Evolutionary conservation across 2,329 filamentous ascomycete genomes (phyloP).

Genomic region (Diplodia intermedia): DNA sequence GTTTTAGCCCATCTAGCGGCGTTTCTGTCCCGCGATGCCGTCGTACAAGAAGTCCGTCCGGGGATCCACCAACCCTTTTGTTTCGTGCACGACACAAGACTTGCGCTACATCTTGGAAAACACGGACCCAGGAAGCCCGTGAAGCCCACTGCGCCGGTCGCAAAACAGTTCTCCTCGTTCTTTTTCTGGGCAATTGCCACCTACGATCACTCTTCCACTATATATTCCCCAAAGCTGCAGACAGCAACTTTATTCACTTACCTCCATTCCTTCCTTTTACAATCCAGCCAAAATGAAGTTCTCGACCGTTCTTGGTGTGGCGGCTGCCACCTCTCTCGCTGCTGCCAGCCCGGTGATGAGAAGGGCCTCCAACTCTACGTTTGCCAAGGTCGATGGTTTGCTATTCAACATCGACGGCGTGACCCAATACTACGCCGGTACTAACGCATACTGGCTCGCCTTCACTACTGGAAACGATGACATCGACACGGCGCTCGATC

Average conservation of each 20-base stretch:
- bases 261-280: not conserved
- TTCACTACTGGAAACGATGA: constrained; percentile 62
- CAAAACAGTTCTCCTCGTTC: not conserved
- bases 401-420: constrained; percentile 48
- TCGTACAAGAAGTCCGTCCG: constrained; percentile 9
- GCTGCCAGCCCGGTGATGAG: constrained; percentile 28
- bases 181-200: not conserved
- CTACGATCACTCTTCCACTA: constrained; percentile 6
- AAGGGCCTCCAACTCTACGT: constrained; percentile 36
- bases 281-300: constrained; percentile 38
- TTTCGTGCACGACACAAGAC: constrained; percentile 2
- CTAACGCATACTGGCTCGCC: constrained; percentile 64
- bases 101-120: constrained; percentile 20
- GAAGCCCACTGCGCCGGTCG: constrained; percentile 5
- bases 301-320: constrained; percentile 36
- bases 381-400: constrained; percentile 41
- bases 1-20: constrained; percentile 17
- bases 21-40: constrained; percentile 22
- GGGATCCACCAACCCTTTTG: constrained; percentile 16
- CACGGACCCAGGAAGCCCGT: constrained; percentile 22
- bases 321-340: constrained; percentile 34
- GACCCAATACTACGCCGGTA: constrained; percentile 58
- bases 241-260: not conserved
- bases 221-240: constrained; percentile 14
- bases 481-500: constrained; percentile 57